Base-by-base conservation (phyloP, 768 basidiomycete species). In the Arthromyces matolae region DNA sequence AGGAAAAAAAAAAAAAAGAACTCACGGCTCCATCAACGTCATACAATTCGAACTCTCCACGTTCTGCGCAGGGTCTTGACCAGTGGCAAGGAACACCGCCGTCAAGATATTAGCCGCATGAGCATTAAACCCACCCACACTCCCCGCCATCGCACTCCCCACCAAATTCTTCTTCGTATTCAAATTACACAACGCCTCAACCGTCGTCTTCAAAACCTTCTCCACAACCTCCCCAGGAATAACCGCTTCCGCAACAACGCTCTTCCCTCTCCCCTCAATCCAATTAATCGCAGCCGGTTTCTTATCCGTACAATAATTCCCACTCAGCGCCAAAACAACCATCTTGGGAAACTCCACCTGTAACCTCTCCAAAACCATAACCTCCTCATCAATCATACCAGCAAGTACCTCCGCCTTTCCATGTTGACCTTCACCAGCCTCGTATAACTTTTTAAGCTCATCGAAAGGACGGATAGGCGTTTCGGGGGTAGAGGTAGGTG, bases 221-320 rank as follows among this genome's bases (percentile, higher is more conserved):
- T 84, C 85, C 49, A 99, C 93, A 28, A 93, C 72, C 54, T 83
- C 81, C 0, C 94, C 94, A 0, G 95, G 89, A 25, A 99, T 71
- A 39, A 98, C 78, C 2, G 94, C 93, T 71, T 99, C 95, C 0
- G 93, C 95, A 40, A 98, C 94, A 16, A 99, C 88, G 45, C 89
- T 89, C 86, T 99, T 99, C 20, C 96, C 96, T 33, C 96, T 77
- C 2, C 96, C 96, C 69, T 98, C 95, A 53, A 98, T 98, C 96
- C 96, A 99, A 71, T 98, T 99, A 69, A 99, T 96, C 36, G 96
- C 96, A 8, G 96, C 91, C 0, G 96, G 90, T 72, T 99, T 99
- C 85, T 99, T 99, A 72, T 99, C 96, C 55, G 93, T 99, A 73
- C 96, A 98, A 66, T 98, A 99, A 66, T 99, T 99, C 36, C 95